phyloP scores from a whole-genome alignment of 2,329 filamentous ascomycete species.

The Pseudopyricularia cyperi region DNA sequence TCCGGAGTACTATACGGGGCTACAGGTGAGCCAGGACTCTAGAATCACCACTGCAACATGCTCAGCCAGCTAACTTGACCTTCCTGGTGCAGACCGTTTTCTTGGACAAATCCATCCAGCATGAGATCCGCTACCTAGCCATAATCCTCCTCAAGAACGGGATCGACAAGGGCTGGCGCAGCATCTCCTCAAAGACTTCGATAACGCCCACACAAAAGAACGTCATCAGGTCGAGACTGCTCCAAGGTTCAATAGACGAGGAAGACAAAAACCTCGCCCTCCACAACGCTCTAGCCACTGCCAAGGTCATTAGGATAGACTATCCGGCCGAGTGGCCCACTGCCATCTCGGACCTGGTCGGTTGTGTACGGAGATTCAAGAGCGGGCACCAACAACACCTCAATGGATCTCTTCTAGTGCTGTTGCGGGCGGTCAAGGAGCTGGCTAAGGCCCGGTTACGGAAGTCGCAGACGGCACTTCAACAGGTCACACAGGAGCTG shows the following conservation, averaged over 20 bases:
- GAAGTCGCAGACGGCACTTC: constrained; percentile 62
- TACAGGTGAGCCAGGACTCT: constrained; percentile 41
- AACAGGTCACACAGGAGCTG: constrained; percentile 69
- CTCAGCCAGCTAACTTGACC: not conserved
- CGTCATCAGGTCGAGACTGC: constrained; percentile 59
- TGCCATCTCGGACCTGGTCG: constrained; percentile 46
- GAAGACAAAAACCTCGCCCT: constrained; percentile 62
- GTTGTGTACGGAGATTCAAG: constrained; percentile 46
- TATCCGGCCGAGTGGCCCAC: constrained; percentile 77
- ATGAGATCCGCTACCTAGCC: constrained; percentile 73
- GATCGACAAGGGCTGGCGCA: constrained; percentile 85
- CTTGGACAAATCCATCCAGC: constrained; percentile 62
- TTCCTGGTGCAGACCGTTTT: constrained; percentile 54
- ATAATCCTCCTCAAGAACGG: constrained; percentile 95
- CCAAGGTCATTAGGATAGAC: constrained; percentile 81
- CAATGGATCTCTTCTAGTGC: constrained; percentile 57
- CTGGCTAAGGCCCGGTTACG: constrained; percentile 67
- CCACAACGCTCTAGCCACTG: constrained; percentile 77
- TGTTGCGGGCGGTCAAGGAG: constrained; percentile 84
- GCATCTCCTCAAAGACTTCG: constrained; percentile 45
- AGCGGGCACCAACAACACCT: constrained; percentile 52
- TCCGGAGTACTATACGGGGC: constrained; percentile 50
- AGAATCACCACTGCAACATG: not conserved
- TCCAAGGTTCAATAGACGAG: constrained; percentile 68
- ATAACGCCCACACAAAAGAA: constrained; percentile 64